phyloP scores from a whole-genome alignment of 768 basidiomycete genomes.

The Leccinum aurantiacum region DNA sequence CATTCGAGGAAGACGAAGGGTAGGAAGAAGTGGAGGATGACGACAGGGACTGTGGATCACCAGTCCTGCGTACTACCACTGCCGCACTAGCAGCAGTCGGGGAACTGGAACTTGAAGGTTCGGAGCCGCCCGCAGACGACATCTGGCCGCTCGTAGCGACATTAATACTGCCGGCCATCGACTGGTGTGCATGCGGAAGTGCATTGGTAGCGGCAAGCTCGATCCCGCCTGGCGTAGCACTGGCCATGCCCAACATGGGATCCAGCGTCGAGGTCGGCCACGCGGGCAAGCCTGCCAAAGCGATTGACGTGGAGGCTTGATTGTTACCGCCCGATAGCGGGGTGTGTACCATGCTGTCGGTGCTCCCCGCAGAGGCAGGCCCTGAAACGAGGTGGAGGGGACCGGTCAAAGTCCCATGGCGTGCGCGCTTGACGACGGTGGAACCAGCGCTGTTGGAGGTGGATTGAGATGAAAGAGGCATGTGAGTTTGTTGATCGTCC shows the following conservation, averaged over 20 bases:
- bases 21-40: conserved; percentile 15
- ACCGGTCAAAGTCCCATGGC: conserved; percentile 29
- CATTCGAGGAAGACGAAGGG: conserved; percentile 20
- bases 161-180: conserved; percentile 10
- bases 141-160: conserved; percentile 21
- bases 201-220: conserved; percentile 24
- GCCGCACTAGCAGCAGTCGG: neutral
- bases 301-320: conserved; percentile 18
- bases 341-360: conserved; percentile 22
- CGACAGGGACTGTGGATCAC: conserved; percentile 14
- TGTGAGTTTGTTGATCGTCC: conserved; percentile 17
- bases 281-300: conserved; percentile 31
- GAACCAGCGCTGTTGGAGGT: conserved; percentile 4
- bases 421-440: conserved; percentile 24
- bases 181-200: conserved; percentile 15
- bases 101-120: conserved; percentile 18
- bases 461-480: conserved; percentile 12
- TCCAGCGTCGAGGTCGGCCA: conserved; percentile 34
- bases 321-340: conserved; percentile 15
- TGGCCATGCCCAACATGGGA: conserved; percentile 34
- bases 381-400: conserved; percentile 22
- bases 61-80: conserved; percentile 12
- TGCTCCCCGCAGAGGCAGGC: conserved; percentile 15
- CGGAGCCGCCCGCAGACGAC: conserved; percentile 10
- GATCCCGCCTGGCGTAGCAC: conserved; percentile 33